A percentile compares a stretch with the other conserved stretches of the same genome.
Conservation (phyloP, 345 rosid genomes). For the Cardiospermum halicacabum region DNA sequence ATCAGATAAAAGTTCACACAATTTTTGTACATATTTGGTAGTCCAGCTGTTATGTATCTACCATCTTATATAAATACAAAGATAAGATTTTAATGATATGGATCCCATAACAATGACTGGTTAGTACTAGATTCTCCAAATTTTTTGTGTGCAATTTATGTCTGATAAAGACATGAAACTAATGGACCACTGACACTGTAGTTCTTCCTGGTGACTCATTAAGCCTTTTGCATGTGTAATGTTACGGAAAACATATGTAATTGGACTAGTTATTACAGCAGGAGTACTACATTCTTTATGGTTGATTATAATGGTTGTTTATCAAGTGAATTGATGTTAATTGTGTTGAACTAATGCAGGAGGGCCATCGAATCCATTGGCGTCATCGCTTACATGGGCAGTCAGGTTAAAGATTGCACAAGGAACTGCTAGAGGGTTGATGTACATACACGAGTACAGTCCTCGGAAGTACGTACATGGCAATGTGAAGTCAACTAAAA, state of each 20-base stretch:
- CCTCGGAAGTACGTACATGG: constrained; percentile 78
- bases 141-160: not conserved
- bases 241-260: too few relatives aligned
- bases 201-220: not conserved
- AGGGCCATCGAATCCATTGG: constrained; percentile 38
- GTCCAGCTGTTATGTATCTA: constrained; percentile 17
- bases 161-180: not conserved
- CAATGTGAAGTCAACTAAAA: constrained; percentile 73
- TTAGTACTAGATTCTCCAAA: constrained; percentile 7
- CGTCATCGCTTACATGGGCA: constrained; percentile 67
- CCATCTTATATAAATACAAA: constrained; percentile 7
- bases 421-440: constrained; percentile 81
- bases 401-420: constrained; percentile 78
- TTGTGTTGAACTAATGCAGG: constrained; percentile 32
- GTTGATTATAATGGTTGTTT: not conserved
- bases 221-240: not conserved
- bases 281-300: too few relatives aligned
- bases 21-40: constrained; percentile 5
- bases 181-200: constrained; percentile 18
- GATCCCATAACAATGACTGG: constrained; percentile 15
- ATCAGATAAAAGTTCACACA: constrained; percentile 5
- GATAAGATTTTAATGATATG: constrained; percentile 4
- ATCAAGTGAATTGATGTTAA: not conserved
- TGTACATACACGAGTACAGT: constrained; percentile 72
- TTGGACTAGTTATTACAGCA: too few relatives aligned